phyloP scores from a whole-genome alignment of 2,329 filamentous ascomycete genomes.

The Aspergillus ochraceus region DNA sequence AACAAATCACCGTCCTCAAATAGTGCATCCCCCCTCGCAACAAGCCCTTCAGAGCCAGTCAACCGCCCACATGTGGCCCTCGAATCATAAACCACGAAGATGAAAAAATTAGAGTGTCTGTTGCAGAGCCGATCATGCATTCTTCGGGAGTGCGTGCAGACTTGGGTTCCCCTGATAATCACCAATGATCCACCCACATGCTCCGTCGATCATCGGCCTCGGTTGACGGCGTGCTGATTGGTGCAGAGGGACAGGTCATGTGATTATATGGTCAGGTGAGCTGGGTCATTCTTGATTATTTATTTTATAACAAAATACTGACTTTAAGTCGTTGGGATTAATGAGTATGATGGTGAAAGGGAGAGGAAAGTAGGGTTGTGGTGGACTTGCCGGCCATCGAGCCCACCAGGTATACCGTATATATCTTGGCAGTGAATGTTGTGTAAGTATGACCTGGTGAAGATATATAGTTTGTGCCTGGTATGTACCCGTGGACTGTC shows the following conservation, averaged over 20 bases:
- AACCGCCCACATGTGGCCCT: not conserved
- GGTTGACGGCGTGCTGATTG: not conserved
- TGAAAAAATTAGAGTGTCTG: not conserved
- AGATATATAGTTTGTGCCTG: too few species aligned
- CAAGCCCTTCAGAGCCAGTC: not conserved
- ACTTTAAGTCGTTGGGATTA: too few species aligned
- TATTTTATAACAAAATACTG: too few species aligned
- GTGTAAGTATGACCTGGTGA: too few species aligned
- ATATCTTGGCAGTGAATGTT: too few species aligned
- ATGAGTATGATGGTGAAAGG: too few species aligned
- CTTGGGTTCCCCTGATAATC: not conserved
- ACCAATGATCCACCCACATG: slow-evolving; percentile 15
- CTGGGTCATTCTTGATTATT: not conserved
- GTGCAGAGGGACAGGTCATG: not conserved
- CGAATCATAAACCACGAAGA: not conserved
- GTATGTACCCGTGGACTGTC: too few species aligned
- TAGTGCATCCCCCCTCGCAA: not conserved
- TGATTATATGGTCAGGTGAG: not conserved
- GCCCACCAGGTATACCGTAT: too few species aligned
- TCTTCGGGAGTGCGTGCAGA: not conserved
- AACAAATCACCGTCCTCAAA: not conserved
- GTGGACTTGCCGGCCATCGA: too few species aligned
- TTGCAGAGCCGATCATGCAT: slow-evolving; percentile 1
- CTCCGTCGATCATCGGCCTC: not conserved
- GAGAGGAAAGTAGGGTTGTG: too few species aligned